These are phyloP conservation scores for Tetrahymena elliotti DNA, from an alignment of 73 alveolate species.

Conservation along the genomic window DNA sequence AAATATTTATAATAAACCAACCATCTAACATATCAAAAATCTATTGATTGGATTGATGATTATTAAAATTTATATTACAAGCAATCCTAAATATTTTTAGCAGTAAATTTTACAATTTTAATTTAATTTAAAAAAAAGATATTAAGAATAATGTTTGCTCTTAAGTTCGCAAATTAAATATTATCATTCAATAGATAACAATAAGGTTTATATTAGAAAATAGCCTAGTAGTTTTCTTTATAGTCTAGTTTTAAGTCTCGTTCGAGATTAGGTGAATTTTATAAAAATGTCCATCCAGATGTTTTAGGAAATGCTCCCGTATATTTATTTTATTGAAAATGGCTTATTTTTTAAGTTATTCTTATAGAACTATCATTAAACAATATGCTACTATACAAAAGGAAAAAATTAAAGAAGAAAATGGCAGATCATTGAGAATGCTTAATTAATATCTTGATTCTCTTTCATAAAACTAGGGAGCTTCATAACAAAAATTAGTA, in stretches of 20 bases:
- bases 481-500: conserved; percentile 16
- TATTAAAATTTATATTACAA: too few relatives aligned
- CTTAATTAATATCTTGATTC: conserved; percentile 23
- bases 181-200: background rate
- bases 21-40: too few relatives aligned
- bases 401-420: conserved; percentile 36
- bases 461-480: conserved; percentile 15
- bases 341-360: background rate
- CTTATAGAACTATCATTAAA: background rate
- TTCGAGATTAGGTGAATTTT: conserved; percentile 28
- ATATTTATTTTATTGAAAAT: background rate
- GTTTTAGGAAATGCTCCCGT: conserved; percentile 33
- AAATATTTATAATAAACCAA: too few relatives aligned
- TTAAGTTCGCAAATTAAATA: background rate
- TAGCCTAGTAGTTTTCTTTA: background rate
- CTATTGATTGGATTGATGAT: background rate
- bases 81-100: background rate
- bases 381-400: background rate
- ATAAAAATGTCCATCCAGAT: conserved; percentile 47
- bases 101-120: background rate
- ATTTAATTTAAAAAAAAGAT: background rate
- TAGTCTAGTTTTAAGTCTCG: conserved; percentile 8
- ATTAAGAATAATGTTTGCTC: background rate
- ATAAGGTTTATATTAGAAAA: background rate
- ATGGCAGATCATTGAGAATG: conserved; percentile 16